Percentiles rank a stretch among this genome's conserved stretches.
phyloP scores from a whole-genome alignment of 345 rosid genomes.

The Gynandropsis gynandra region DNA sequence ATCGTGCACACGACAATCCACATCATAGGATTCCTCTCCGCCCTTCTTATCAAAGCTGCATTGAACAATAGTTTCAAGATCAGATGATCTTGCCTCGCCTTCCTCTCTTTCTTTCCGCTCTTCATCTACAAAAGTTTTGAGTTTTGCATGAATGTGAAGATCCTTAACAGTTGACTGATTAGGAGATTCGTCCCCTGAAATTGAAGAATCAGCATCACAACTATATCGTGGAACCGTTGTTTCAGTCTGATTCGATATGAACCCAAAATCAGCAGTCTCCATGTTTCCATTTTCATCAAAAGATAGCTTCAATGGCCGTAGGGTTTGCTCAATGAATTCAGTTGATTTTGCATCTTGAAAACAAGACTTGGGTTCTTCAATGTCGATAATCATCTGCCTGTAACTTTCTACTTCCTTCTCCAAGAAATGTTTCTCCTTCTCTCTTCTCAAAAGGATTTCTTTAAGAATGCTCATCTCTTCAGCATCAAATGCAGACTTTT shows the following conservation, averaged over 20 bases:
- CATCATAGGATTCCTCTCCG: slow-evolving; percentile 13
- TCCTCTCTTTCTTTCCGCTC: slow-evolving; percentile 24
- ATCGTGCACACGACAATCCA: slow-evolving; percentile 34
- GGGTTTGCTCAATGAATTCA: slow-evolving; percentile 21
- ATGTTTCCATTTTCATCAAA: slow-evolving; percentile 25
- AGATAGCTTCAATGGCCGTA: slow-evolving; percentile 19
- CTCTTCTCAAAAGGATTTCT: slow-evolving; percentile 63
- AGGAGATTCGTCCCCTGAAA: slow-evolving; percentile 13
- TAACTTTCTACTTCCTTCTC: slow-evolving; percentile 61
- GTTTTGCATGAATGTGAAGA: slow-evolving; percentile 19
- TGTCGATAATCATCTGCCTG: slow-evolving; percentile 36
- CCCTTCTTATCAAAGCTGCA: slow-evolving; percentile 21
- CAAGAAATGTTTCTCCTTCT: slow-evolving; percentile 59
- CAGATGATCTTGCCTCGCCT: slow-evolving; percentile 9
- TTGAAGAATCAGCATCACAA: slow-evolving; percentile 19
- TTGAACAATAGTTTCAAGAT: no score
- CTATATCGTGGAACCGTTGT: slow-evolving; percentile 24
- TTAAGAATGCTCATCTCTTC: slow-evolving; percentile 75
- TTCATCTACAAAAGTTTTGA: slow-evolving; percentile 15
- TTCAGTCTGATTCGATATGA: slow-evolving; percentile 24
- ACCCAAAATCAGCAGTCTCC: slow-evolving; percentile 17
- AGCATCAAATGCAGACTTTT: slow-evolving; percentile 59
- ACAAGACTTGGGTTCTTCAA: slow-evolving; percentile 36
- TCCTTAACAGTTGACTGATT: slow-evolving; percentile 16
- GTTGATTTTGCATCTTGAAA: slow-evolving; percentile 18